Percentiles rank a stretch among this genome's conserved stretches.
These are phyloP conservation scores for Coemansia sp. DNA, from an alignment of 192 early-diverging fungal genomes.

Conservation along the genomic window DNA sequence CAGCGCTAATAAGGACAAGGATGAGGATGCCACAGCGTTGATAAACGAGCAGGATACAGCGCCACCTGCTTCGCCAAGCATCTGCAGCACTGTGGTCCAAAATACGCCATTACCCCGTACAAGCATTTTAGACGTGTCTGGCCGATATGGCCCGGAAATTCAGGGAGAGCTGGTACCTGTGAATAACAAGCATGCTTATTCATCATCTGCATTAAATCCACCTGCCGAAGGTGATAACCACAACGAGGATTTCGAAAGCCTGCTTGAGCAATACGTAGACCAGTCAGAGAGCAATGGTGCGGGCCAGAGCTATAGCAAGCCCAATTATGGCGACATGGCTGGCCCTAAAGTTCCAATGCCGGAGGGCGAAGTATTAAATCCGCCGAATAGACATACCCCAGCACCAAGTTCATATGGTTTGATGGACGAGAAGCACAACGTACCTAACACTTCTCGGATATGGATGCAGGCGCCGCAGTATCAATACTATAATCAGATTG, in stretches of 20 bases:
- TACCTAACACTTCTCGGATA: not conserved
- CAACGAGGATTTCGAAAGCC: conserved; percentile 18
- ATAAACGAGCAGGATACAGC: not conserved
- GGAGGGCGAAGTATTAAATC: not conserved
- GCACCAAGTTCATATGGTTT: not conserved
- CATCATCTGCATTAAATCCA: not conserved
- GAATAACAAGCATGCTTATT: not conserved
- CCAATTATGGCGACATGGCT: not conserved
- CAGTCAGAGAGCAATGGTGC: not conserved
- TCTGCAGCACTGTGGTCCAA: not conserved
- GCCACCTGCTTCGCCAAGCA: not conserved
- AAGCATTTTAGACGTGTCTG: conserved; percentile 15
- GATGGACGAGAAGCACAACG: not conserved
- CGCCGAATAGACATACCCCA: not conserved
- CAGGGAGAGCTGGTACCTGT: conserved; percentile 28
- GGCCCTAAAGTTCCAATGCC: not conserved
- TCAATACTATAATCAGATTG: not conserved
- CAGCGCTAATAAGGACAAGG: not conserved
- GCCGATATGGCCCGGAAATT: conserved; percentile 23
- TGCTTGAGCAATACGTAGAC: conserved; percentile 20
- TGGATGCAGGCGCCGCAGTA: conserved; percentile 2
- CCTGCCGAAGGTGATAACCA: not conserved
- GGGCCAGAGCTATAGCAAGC: not conserved
- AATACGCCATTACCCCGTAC: not conserved
- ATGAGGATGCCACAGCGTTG: no score